Evolutionary conservation across 306 rosid species (phyloP), one percentile per base, ranked within the genome.

Genomic region (Sicyos baderoa): DNA sequence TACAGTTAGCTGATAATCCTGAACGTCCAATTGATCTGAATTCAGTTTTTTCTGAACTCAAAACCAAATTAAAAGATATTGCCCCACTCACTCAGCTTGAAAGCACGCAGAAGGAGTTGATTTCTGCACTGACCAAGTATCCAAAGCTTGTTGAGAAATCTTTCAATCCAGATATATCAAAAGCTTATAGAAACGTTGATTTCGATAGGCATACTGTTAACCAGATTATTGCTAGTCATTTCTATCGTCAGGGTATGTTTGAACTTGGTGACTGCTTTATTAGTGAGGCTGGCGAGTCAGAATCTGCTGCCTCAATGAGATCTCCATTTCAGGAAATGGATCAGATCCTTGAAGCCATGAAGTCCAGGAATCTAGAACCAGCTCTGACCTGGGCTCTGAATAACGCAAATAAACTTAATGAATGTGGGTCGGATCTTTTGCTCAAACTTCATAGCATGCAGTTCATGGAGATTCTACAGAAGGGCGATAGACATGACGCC

Each of bases 141-240:
- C 89, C 86, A 48, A 90, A 86, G 84, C 83, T 86, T 75, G 80
- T 90, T 14, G 99, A 90, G 78, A 93, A 84, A 80, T 45, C 81
- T 61, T 86, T 90, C 79, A 86, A 81, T 82, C 84, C 96, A 55
- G 99, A 93, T 82, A 88, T 90, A 81, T 79, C 97, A 37, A 90
- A 88, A 86, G 94, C 97, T 78, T 93, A 86, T 75, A 88, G 94
- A 82, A 86, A 93, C 57, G 27, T 75, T 6, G 85, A 82, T n/a
- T 76, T 86, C 68, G 96, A 93, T 74, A 48, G 73, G 32, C 89
- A 72, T 71, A 77, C 85, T 0, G 79, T 88, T 65, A 88, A 90
- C 77, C 89, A 85, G 78, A 80, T 90, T 72, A 86, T 93, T 65
- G 94, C 91, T 54, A 72, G 82, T 76, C 94, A 90, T 86, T 88